Evolutionary conservation across 805 yeast genomes (phyloP).

Genomic region (Brettanomyces anomalus): DNA sequence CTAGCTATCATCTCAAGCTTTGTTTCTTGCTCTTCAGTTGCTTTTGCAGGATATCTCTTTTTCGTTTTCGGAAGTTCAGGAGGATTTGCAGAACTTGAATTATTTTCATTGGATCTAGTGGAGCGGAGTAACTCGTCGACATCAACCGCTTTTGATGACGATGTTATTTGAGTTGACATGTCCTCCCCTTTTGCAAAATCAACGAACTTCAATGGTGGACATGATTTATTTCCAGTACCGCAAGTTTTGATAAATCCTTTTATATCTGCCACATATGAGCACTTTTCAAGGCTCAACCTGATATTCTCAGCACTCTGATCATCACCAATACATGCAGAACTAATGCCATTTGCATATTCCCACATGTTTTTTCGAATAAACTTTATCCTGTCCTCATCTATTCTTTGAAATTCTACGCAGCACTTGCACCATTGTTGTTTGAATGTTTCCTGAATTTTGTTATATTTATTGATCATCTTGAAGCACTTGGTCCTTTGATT

Average conservation of each 20-base stretch:
- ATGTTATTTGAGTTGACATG: not conserved
- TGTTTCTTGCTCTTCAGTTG: slow-evolving; percentile 18
- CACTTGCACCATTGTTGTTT: slow-evolving; percentile 62
- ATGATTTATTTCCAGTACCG: slow-evolving; percentile 59
- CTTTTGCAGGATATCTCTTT: slow-evolving; percentile 21
- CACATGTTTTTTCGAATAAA: slow-evolving; percentile 64
- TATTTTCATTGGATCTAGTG: not conserved
- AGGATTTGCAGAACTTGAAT: not conserved
- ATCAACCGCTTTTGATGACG: not conserved
- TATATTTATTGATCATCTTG: slow-evolving; percentile 40
- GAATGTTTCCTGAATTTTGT: slow-evolving; percentile 55
- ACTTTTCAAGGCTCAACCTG: slow-evolving; percentile 56
- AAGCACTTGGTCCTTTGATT: slow-evolving; percentile 48
- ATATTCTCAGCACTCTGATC: slow-evolving; percentile 71
- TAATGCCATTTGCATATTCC: slow-evolving; percentile 67
- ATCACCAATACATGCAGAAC: slow-evolving; percentile 68
- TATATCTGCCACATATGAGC: slow-evolving; percentile 55
- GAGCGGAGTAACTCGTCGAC: slow-evolving; percentile 12
- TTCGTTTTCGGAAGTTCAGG: slow-evolving; percentile 1
- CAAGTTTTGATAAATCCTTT: slow-evolving; percentile 39
- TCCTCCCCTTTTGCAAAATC: slow-evolving; percentile 38
- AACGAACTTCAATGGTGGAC: slow-evolving; percentile 51
- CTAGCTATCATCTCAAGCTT: slow-evolving; percentile 20
- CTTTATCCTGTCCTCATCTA: slow-evolving; percentile 68
- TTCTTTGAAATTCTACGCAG: slow-evolving; percentile 51